A percentile compares a stretch with the other conserved stretches of the same genome.
Conservation (phyloP, 2,329 filamentous ascomycete species). For the Zymoseptoria ardabiliae region DNA sequence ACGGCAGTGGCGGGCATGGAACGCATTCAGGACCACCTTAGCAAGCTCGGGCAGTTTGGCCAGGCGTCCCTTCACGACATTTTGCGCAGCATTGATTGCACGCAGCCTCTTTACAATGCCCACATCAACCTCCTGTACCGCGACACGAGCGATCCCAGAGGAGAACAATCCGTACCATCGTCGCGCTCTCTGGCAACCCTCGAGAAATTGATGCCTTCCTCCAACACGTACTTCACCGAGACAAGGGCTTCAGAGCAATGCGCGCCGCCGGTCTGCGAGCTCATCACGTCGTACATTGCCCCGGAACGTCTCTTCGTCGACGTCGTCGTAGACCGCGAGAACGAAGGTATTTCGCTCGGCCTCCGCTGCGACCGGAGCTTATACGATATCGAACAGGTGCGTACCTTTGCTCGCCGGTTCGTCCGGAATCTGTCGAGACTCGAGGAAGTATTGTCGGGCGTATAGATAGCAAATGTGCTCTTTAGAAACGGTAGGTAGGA, state of each 20-base stretch:
- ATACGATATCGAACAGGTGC: background rate
- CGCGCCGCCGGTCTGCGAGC: background rate
- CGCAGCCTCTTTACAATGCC: slow-evolving; percentile 10
- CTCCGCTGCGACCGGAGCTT: background rate
- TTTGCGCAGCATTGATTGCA: background rate
- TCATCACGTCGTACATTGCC: background rate
- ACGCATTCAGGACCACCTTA: slow-evolving; percentile 6
- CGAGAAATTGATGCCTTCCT: background rate
- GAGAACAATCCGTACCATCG: background rate
- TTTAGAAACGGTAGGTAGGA: too few relatives aligned
- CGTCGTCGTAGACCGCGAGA: background rate
- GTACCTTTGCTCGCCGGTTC: background rate
- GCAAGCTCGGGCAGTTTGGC: slow-evolving; percentile 4
- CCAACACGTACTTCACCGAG: background rate
- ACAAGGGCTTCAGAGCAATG: background rate
- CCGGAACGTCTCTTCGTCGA: background rate
- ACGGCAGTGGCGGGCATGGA: background rate
- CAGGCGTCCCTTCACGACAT: slow-evolving; percentile 6
- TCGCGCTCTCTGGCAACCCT: background rate
- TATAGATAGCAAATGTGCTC: too few relatives aligned
- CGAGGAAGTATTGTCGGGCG: background rate
- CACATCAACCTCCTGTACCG: slow-evolving; percentile 9
- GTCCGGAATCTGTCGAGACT: background rate
- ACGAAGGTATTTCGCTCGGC: background rate
- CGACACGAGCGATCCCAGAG: background rate